Evolutionary conservation across 2,329 filamentous ascomycete species (phyloP).

Genomic region (Apiospora rasikravindrae): DNA sequence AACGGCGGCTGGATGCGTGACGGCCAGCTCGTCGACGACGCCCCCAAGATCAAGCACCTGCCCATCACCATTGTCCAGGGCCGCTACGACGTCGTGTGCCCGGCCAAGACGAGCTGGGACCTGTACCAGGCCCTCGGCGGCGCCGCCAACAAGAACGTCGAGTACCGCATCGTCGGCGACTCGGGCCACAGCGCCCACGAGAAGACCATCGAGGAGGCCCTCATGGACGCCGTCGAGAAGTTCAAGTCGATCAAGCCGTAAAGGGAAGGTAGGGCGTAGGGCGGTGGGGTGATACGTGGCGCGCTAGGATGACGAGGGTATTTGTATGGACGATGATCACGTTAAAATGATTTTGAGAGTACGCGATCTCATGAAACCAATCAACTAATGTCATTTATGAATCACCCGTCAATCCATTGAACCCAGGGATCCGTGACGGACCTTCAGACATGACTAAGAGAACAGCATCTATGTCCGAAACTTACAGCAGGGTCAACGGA

Average conservation of each 20-base stretch:
- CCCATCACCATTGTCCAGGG: constrained; percentile 48
- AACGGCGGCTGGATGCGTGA: constrained; percentile 48
- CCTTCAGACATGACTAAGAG: neutral
- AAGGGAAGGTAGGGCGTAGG: neutral
- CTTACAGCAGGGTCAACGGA: too few relatives aligned
- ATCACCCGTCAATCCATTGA: neutral
- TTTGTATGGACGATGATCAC: neutral
- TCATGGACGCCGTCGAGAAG: constrained; percentile 36
- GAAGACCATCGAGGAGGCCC: constrained; percentile 29
- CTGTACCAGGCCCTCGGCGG: constrained; percentile 38
- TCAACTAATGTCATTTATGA: neutral
- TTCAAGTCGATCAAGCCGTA: constrained; percentile 32
- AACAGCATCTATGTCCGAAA: neutral
- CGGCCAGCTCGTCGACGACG: constrained; percentile 38
- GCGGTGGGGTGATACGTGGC: too few relatives aligned
- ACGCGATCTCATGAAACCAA: neutral
- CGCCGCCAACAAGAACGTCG: constrained; percentile 30
- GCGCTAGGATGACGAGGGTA: neutral
- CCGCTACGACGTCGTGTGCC: constrained; percentile 51
- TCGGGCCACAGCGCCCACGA: constrained; percentile 37
- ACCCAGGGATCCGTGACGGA: neutral
- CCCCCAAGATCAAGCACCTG: constrained; percentile 34
- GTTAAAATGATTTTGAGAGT: neutral
- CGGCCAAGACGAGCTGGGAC: constrained; percentile 48
- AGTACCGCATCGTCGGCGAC: constrained; percentile 33